Percentiles rank a stretch among this genome's conserved stretches.
Evolutionary conservation across 345 rosid genomes (phyloP).

Genomic region (Boechera stricta): DNA sequence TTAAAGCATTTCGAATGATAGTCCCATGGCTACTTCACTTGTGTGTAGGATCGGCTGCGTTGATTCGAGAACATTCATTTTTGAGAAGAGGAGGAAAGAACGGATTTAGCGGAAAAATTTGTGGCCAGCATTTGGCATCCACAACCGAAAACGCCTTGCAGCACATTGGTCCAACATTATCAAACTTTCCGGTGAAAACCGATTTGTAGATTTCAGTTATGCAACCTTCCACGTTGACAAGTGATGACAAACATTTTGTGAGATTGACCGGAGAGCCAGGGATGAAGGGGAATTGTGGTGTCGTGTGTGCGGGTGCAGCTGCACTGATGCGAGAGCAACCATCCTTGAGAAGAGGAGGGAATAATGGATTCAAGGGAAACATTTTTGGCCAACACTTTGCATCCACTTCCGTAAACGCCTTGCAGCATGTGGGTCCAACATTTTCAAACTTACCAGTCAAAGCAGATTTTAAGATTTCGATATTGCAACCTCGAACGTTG

Average conservation of each 20-base stretch:
- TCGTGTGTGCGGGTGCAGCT: neutral
- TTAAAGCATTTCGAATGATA: neutral
- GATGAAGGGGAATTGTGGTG: neutral
- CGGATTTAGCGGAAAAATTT: neutral
- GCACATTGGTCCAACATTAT: neutral
- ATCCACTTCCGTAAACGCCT: constrained; percentile 3
- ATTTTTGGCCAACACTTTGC: constrained; percentile 20
- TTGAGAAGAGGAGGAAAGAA: constrained; percentile 13
- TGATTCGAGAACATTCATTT: neutral
- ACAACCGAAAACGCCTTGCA: neutral
- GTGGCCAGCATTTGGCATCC: neutral
- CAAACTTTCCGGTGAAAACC: neutral
- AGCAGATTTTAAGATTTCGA: constrained; percentile 9
- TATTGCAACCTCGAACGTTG: neutral
- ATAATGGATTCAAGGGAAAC: constrained; percentile 4
- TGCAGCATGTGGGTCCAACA: neutral
- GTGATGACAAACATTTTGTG: constrained; percentile 8
- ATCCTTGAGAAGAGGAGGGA: constrained; percentile 15
- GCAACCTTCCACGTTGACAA: neutral
- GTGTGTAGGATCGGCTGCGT: neutral
- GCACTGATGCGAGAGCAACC: neutral
- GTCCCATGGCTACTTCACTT: neutral
- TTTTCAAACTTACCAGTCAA: constrained; percentile 23
- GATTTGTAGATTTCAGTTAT: constrained; percentile 1
- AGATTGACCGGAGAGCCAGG: neutral